Conservation (phyloP, 805 yeast genomes). For the Cyberlindnera mycetangii region DNA sequence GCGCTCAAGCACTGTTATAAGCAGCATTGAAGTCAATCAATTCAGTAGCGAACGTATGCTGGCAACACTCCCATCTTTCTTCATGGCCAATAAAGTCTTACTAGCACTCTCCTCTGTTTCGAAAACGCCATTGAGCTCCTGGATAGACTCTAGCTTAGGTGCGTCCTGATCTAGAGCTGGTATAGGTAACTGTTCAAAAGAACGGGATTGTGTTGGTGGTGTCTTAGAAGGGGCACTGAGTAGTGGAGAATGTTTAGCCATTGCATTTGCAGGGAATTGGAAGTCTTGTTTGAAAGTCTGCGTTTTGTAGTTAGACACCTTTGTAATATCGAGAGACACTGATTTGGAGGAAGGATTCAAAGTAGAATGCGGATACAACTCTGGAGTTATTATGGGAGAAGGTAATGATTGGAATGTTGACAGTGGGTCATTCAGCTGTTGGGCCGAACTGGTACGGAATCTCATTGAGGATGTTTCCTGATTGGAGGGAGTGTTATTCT, state of each 20-base stretch:
- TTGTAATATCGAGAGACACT: conserved; percentile 1
- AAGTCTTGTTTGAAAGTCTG: conserved; percentile 17
- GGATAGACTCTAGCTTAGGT: conserved; percentile 8
- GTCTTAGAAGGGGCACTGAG: background rate
- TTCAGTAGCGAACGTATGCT: conserved; percentile 26
- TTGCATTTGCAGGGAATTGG: conserved; percentile 17
- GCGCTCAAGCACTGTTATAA: background rate
- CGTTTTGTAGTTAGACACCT: conserved; percentile 1
- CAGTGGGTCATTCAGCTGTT: background rate
- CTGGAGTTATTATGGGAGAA: conserved; percentile 29
- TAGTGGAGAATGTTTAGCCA: conserved; percentile 1
- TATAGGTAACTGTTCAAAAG: conserved; percentile 5
- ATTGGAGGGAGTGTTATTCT: background rate
- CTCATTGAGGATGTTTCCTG: background rate
- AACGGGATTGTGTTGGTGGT: background rate
- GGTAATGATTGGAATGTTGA: conserved; percentile 19
- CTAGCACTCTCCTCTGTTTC: conserved; percentile 17
- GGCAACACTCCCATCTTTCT: conserved; percentile 20
- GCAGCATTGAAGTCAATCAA: conserved; percentile 1
- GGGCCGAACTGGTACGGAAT: conserved; percentile 5
- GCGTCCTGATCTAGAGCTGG: conserved; percentile 4
- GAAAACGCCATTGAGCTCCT: conserved; percentile 1
- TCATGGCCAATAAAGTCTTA: conserved; percentile 22
- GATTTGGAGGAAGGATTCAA: background rate
- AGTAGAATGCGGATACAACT: conserved; percentile 18